Evolutionary conservation across 257 asterid species (phyloP).

Genomic region (Scutellaria baicalensis): DNA sequence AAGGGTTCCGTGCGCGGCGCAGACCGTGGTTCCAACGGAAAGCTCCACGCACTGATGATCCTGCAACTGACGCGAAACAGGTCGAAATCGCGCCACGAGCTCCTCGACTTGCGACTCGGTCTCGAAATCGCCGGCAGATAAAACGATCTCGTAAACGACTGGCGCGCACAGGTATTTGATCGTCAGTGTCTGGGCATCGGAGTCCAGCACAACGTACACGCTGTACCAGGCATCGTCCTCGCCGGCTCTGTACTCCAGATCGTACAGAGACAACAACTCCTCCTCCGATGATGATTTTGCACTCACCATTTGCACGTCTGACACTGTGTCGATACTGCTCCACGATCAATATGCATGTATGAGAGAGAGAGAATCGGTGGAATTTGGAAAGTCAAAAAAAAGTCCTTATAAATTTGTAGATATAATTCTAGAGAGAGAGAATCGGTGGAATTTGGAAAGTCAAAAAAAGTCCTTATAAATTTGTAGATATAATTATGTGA

Average conservation of each 20-base stretch:
- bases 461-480: too few relatives aligned
- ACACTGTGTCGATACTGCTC: too few relatives aligned
- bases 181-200: conserved; percentile 13
- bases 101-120: conserved; percentile 24
- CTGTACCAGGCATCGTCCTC: conserved; percentile 59
- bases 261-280: conserved; percentile 11
- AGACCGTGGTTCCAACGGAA: conserved; percentile 27
- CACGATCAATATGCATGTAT: too few relatives aligned
- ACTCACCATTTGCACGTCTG: not conserved
- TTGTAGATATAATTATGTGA: too few relatives aligned
- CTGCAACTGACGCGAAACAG: conserved; percentile 36
- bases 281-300: not conserved
- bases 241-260: conserved; percentile 32
- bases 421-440: too few relatives aligned
- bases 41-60: conserved; percentile 23
- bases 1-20: conserved; percentile 31
- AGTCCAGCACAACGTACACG: conserved; percentile 10
- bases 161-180: conserved; percentile 24
- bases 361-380: too few relatives aligned
- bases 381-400: too few relatives aligned
- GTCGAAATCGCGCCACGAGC: conserved; percentile 31
- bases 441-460: too few relatives aligned
- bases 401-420: too few relatives aligned
- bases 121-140: conserved; percentile 17
- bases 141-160: not conserved